phyloP scores from a whole-genome alignment of 2,329 filamentous ascomycete species.

The Delphinella strobiligena region DNA sequence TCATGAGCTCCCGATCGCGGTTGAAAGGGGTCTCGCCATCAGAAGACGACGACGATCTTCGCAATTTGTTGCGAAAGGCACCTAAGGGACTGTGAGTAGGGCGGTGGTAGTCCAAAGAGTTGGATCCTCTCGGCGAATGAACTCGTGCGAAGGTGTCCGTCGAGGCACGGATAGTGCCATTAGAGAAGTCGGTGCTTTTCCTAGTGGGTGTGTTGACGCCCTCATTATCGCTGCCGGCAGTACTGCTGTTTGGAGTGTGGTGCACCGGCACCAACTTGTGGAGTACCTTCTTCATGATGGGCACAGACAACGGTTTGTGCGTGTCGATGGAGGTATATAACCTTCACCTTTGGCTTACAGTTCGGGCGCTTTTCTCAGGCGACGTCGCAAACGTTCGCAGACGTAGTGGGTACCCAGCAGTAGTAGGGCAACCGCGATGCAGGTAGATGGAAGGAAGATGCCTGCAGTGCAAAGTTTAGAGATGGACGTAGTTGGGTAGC shows the following conservation, averaged over 20 bases:
- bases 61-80: conserved; percentile 19
- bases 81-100: conserved; percentile 21
- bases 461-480: too few species aligned
- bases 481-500: too few species aligned
- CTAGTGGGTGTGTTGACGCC: not conserved
- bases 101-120: conserved; percentile 11
- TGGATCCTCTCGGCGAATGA: not conserved
- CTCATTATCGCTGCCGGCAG: conserved; percentile 2
- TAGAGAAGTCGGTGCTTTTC: conserved; percentile 1
- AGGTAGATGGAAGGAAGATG: too few species aligned
- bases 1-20: conserved; percentile 37
- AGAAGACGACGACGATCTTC: conserved; percentile 19
- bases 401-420: too few species aligned
- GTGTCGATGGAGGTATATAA: too few species aligned
- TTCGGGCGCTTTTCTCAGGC: too few species aligned
- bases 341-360: too few species aligned
- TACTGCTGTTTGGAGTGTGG: conserved; percentile 6
- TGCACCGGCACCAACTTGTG: conserved; percentile 7
- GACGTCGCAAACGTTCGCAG: too few species aligned
- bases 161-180: conserved; percentile 4
- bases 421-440: too few species aligned
- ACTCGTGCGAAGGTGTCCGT: not conserved
- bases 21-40: conserved; percentile 31
- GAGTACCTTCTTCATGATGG: conserved; percentile 6
- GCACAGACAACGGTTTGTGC: too few species aligned